Evolutionary conservation across 208 protist species (phyloP), one percentile per base, ranked within the genome.

Genomic region (Phytomonas francai): DNA sequence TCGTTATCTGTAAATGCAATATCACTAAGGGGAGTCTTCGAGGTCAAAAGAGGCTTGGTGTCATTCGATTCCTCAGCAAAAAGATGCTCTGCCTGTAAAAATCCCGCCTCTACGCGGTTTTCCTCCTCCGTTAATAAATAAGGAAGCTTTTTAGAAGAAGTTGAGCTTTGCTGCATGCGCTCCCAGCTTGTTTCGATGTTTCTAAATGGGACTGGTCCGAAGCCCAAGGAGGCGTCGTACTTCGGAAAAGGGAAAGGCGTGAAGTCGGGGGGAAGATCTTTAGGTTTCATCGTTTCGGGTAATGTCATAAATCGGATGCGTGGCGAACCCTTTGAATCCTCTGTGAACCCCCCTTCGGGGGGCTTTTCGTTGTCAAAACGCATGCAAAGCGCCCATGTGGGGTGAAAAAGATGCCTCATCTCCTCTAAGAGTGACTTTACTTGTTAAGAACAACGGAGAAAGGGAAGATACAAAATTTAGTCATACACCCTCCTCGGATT

Each of bases 211-310:
- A 91, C 80, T 36, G 90, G 90, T 0, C 90, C 90, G 63, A 89
- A 93, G 25, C 87, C 90, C 45, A 96, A 65, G 0, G 74, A 69
- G 19, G 68, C 82, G 66, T 96, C 90, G 70, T 92, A 85, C 69
- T 85, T 90, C 3, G 90, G 87, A 25, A 96, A 72, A 14, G 90
- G 90, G 71, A 93, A 96, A 0, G 90, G 90, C 0, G 86, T 96
- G 65, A 92, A 93, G 61, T 84, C 68, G 0, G 79, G 42, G 3
- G 63, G 19, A 6, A 96, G 74, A 0, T 39, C 34, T 65, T 90
- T 89, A 14, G 89, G 85, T 49, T 79, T 77, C 87, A 95, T 93
- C 69, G 79, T 88, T 36, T 78, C 76, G 0, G 89, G 87, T 16
- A 93, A 54, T 0, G 62, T 19, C 25, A 45, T 42, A 64, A 74